Conservation (phyloP, 2,329 filamentous ascomycete genomes). For the Curvularia lunata region DNA sequence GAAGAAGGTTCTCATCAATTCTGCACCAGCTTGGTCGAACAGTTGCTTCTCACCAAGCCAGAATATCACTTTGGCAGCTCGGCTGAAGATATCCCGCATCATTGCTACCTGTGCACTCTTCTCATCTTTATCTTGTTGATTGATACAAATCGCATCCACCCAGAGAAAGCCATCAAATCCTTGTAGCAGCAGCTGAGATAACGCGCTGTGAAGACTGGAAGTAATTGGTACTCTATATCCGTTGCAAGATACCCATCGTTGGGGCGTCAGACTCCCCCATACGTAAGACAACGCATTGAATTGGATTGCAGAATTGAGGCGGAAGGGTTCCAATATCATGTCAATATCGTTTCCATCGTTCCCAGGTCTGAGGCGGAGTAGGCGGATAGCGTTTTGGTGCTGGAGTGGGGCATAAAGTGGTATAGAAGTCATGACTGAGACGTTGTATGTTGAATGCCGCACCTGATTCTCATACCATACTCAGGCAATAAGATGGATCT, state of each 20-base stretch:
- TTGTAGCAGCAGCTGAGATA: neutral
- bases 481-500: no score
- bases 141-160: slow-evolving; percentile 4
- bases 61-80: slow-evolving; percentile 13
- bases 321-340: neutral
- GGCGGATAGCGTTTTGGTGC: neutral
- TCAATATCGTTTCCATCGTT: neutral
- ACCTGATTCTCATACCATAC: no score
- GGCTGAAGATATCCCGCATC: slow-evolving; percentile 20
- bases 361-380: neutral
- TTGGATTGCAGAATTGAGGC: neutral
- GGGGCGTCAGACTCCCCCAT: neutral
- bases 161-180: slow-evolving; percentile 4
- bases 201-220: neutral
- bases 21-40: slow-evolving; percentile 11
- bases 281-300: neutral
- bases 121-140: slow-evolving; percentile 9
- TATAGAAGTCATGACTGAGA: neutral
- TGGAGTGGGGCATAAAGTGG: neutral
- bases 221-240: neutral
- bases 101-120: slow-evolving; percentile 15
- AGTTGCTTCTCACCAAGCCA: slow-evolving; percentile 17
- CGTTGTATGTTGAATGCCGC: neutral
- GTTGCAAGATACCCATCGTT: neutral
- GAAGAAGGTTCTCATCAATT: slow-evolving; percentile 7